phyloP scores from a whole-genome alignment of 805 yeast species.

The Geotrichum ghanense region DNA sequence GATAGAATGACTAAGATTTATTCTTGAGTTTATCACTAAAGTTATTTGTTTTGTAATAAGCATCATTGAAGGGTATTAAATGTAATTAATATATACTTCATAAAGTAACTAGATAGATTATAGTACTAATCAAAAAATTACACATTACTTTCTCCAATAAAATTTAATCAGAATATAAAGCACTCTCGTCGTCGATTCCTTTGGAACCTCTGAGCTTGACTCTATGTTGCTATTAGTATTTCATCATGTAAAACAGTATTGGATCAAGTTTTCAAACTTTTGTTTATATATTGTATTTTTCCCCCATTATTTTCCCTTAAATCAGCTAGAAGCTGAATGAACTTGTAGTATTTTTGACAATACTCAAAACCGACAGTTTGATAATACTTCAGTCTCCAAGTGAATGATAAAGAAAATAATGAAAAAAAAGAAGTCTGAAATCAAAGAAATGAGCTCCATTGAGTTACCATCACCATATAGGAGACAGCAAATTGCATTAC shows the following conservation, averaged over 20 bases:
- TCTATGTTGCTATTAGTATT: conserved; percentile 1
- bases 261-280: no score
- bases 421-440: not conserved
- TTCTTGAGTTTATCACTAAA: no score
- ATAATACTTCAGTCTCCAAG: not conserved
- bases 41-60: no score
- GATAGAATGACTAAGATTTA: no score
- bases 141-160: no score
- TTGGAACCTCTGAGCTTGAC: conserved; percentile 1
- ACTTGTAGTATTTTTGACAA: not conserved
- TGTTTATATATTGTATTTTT: no score
- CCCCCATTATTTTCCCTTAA: no score
- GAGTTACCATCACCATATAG: not conserved
- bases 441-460: conserved; percentile 4
- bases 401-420: not conserved
- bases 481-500: conserved; percentile 1
- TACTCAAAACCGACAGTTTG: conserved; percentile 1
- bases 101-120: no score
- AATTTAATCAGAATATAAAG: conserved; percentile 1
- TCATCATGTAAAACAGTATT: not conserved
- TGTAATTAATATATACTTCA: no score
- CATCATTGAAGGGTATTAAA: no score
- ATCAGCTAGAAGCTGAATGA: no score
- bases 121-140: no score
- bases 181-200: conserved; percentile 1